These are phyloP conservation scores for Chlorella vulgaris DNA, from an alignment of 139 green algal genomes.

Conservation along the genomic window DNA sequence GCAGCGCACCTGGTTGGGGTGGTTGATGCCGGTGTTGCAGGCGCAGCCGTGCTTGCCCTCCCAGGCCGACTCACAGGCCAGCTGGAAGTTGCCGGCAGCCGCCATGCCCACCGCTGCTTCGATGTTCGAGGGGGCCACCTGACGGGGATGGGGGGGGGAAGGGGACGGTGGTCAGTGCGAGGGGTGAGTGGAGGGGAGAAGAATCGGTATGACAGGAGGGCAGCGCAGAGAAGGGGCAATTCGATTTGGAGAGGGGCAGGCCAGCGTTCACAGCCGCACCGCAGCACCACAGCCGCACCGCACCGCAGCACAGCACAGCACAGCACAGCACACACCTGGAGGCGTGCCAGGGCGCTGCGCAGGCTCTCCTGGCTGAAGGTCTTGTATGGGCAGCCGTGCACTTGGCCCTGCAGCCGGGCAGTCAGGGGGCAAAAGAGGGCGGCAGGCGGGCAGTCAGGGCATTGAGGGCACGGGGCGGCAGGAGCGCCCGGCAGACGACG, in stretches of 20 bases:
- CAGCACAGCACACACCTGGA: constrained; percentile 53
- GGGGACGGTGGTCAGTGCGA: not conserved
- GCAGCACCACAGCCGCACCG: no score
- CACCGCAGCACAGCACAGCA: not conserved
- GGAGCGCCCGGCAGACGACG: not conserved
- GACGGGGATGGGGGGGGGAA: not conserved
- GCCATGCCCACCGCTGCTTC: constrained; percentile 82
- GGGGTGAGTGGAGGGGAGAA: not conserved
- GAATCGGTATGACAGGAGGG: not conserved
- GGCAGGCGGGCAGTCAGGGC: not conserved
- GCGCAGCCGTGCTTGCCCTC: constrained; percentile 75
- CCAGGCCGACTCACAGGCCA: constrained; percentile 90
- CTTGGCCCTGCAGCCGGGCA: constrained; percentile 54
- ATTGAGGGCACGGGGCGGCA: not conserved
- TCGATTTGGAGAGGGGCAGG: no score
- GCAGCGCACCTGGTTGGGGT: constrained; percentile 81
- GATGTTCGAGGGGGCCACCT: constrained; percentile 35
- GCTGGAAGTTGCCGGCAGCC: constrained; percentile 85
- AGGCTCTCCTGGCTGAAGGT: constrained; percentile 72
- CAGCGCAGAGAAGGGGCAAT: not conserved
- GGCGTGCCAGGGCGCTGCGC: constrained; percentile 51
- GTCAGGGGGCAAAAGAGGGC: not conserved
- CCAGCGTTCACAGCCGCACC: no score
- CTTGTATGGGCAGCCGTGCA: constrained; percentile 92
- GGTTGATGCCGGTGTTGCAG: constrained; percentile 89